Evolutionary conservation across 2,329 filamentous ascomycete genomes (phyloP), one percentile per base, ranked within the genome.

Genomic region (Incumbomyces lentus): DNA sequence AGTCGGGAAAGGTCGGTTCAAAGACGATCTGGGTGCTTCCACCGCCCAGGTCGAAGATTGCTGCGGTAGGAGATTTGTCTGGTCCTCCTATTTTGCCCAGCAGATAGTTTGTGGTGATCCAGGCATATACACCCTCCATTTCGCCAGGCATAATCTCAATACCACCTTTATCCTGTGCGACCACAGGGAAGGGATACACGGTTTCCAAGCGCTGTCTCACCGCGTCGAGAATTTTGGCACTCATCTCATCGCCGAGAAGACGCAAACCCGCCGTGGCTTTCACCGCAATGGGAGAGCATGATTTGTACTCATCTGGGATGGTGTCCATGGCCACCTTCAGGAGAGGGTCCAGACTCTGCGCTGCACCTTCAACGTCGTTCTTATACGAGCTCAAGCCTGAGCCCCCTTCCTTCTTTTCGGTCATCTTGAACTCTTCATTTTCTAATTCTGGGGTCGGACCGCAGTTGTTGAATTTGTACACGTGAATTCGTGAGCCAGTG

Each of bases 381-480:
- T 82, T 82, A 68, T 89, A 98, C 32, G 87, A 84, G 63, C 88
- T 95, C 58, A 98, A 72, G 17, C 81, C 81, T 17, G 78, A 79
- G 69, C 92, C 71, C 51, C 88, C 87, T 45, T 86, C 76, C 56
- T 77, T 81, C 75, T 87, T 90, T 63, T 86, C 81, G 10, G 89
- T 96, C 84, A 89, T 88, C 72, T 90, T 82, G 68, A 98, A 98
- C 49, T 86, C 76, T 64, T 98, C 92, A 61, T 81, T 73, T 69
- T 98, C 92, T 42, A 98, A 78, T 68, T 95, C 89, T 19, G 92
- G 92, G n/a, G 89, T 89, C 6, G 86, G 70, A 11, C 89, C 92
- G 70, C 90, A 98, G 72, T 96, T 96, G 75, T 96, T 96, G 78
- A 96, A 98, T 63, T 88, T 86, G 75, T 95, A 98, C 49, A 96